Evolutionary conservation across 2,329 filamentous ascomycete species (phyloP).

Genomic region (Monilinia fructigena): DNA sequence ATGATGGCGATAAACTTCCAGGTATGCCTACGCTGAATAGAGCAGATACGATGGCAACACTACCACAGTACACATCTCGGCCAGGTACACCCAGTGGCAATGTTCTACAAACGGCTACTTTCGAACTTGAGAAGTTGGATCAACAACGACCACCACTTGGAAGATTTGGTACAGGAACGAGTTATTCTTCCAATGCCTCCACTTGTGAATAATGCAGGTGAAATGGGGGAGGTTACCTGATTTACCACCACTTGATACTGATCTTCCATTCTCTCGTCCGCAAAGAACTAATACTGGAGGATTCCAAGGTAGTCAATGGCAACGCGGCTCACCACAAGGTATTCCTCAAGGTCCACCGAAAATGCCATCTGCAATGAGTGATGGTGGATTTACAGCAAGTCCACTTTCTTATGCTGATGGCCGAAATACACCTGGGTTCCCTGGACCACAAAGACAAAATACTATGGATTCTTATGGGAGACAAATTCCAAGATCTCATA

Average conservation of each 20-base stretch:
- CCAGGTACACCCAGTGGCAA: constrained; percentile 52
- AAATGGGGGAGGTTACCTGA: constrained; percentile 53
- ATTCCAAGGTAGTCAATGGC: constrained; percentile 34
- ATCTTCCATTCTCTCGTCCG: constrained; percentile 29
- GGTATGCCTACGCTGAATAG: constrained; percentile 59
- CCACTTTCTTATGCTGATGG: constrained; percentile 35
- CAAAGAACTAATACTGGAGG: constrained; percentile 36
- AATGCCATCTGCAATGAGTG: constrained; percentile 37
- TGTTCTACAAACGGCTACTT: constrained; percentile 43
- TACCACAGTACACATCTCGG: constrained; percentile 62
- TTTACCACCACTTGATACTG: constrained; percentile 34
- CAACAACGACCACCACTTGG: constrained; percentile 51
- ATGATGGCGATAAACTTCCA: constrained; percentile 56
- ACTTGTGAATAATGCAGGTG: constrained; percentile 57
- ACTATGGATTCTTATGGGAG: constrained; percentile 33
- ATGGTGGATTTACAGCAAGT: constrained; percentile 37
- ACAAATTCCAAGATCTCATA: constrained; percentile 37
- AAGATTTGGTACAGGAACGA: constrained; percentile 54
- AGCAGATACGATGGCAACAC: constrained; percentile 59
- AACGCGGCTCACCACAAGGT: constrained; percentile 28
- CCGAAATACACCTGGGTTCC: constrained; percentile 20
- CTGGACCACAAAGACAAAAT: constrained; percentile 21
- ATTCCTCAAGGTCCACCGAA: constrained; percentile 29
- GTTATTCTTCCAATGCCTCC: constrained; percentile 64
- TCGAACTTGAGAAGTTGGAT: constrained; percentile 53